Base-by-base conservation (phyloP, 2,329 filamentous ascomycete genomes). In the Fusarium protoensiforme region DNA sequence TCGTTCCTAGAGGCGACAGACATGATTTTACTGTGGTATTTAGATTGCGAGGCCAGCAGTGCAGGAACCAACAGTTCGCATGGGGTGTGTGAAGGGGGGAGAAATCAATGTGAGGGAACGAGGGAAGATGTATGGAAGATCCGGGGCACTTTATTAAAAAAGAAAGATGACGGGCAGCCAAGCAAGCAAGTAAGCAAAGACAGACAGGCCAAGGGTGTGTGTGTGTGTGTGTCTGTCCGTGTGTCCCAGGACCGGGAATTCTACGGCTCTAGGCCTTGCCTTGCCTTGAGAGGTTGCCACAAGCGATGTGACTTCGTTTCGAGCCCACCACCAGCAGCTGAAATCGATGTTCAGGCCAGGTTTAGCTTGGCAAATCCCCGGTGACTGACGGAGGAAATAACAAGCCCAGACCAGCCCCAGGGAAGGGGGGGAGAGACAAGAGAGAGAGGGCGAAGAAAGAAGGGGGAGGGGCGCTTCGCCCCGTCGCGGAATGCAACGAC, bases 11-110 rank as follows among this genome's bases (percentile, higher is more conserved):
- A 51, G 14, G 60, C 46, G 20, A 61, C 67, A 43, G 71, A 68
- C 75, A 77, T 77, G 5, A 10, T 9, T 43, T 10, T 43, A n/a
- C n/a, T n/a, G n/a, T n/a, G 39, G 7, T 11, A 43, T 33, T 48
- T 27, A 48, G 18, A n/a, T 48, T 48, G 24, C 16, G 43, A 27
- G 41, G 41, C 41, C 41, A 24, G 43, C 41, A 24, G 43, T 48
- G 43, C 43, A 48, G 43, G 43, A 48, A 48, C 43, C 43, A 48
- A 48, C 43, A 48, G 43, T 48, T 48, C 43, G 43, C 43, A 48
- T 46, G 43, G 46, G 24, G 46, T 13, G 33, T 35, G 46, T 51
- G 46, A 51, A 11, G 18, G 27, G 18, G 18, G 24, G 27, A 18
- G 43, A 31, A 51, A 48, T 48, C 43, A 51, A 51, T 51, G 46